Conservation (phyloP, 768 basidiomycete species). For the Mycena alexandri region DNA sequence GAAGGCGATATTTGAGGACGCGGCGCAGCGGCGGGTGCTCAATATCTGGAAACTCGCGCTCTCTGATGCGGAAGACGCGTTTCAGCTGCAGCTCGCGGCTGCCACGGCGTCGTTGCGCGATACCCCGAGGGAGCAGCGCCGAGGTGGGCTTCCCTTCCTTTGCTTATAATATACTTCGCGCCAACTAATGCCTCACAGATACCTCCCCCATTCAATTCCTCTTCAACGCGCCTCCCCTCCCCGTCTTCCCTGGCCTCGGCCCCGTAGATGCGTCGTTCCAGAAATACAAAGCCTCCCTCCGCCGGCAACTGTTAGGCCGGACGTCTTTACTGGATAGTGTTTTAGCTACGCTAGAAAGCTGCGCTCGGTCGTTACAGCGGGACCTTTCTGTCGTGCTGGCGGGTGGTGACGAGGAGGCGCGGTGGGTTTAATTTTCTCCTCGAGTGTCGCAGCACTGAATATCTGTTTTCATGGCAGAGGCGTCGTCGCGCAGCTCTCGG, state of each 20-base stretch:
- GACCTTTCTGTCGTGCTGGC: slow-evolving; percentile 66
- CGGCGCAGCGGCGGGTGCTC: slow-evolving; percentile 66
- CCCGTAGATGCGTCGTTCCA: slow-evolving; percentile 64
- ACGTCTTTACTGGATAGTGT: slow-evolving; percentile 72
- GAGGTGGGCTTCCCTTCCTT: slow-evolving; percentile 39
- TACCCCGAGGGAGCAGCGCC: slow-evolving; percentile 42
- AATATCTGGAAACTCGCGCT: slow-evolving; percentile 71
- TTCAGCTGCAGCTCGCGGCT: slow-evolving; percentile 57
- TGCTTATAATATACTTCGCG: slow-evolving; percentile 15
- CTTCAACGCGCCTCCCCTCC: slow-evolving; percentile 66
- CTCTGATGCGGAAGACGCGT: slow-evolving; percentile 56
- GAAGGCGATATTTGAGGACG: slow-evolving; percentile 61
- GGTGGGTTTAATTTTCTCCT: slow-evolving; percentile 51
- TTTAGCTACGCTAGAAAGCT: slow-evolving; percentile 69
- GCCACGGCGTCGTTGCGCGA: slow-evolving; percentile 52
- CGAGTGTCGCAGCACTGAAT: slow-evolving; percentile 1
- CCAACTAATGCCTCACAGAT: slow-evolving; percentile 51
- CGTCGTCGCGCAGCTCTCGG: slow-evolving; percentile 57
- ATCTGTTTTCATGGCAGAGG: slow-evolving; percentile 49
- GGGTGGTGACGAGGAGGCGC: slow-evolving; percentile 55
- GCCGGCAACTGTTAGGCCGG: slow-evolving; percentile 73
- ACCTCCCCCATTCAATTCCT: slow-evolving; percentile 65
- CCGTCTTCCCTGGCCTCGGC: slow-evolving; percentile 54
- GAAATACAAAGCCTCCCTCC: slow-evolving; percentile 71
- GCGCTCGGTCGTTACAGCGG: slow-evolving; percentile 67